A percentile compares a stretch with the other conserved stretches of the same genome.
Evolutionary conservation across 352 stramenopile genomes (phyloP).

Genomic region (Pythium phragmiticola): DNA sequence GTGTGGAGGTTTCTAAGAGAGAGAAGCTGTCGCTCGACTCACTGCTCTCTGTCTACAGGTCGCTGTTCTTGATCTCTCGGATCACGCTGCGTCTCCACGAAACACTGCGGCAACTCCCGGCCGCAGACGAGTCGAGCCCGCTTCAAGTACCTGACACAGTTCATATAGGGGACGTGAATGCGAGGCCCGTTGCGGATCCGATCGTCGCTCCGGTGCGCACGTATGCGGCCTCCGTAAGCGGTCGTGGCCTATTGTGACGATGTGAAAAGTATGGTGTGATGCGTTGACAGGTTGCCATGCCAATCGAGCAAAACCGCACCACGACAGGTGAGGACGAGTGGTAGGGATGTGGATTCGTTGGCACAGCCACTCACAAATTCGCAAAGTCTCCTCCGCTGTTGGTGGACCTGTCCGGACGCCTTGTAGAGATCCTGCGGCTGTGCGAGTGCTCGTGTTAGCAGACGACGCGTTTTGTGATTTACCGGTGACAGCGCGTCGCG

Average conservation of each 20-base stretch:
- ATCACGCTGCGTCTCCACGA: constrained; percentile 35
- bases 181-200: constrained; percentile 40
- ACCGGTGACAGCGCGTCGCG: neutral
- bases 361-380: neutral
- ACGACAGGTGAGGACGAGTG: constrained; percentile 19
- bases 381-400: neutral
- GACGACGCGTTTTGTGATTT: constrained; percentile 14
- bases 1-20: neutral
- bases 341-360: neutral
- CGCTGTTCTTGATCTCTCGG: constrained; percentile 43
- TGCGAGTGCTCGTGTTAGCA: constrained; percentile 13
- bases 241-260: too few relatives aligned
- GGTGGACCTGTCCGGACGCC: constrained; percentile 11
- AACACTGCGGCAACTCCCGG: constrained; percentile 25
- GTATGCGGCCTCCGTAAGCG: neutral
- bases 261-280: neutral
- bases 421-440: neutral
- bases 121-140: constrained; percentile 13
- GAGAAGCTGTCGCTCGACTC: neutral
- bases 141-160: constrained; percentile 35
- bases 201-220: constrained; percentile 36
- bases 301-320: constrained; percentile 39
- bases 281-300: constrained; percentile 6
- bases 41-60: constrained; percentile 26
- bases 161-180: constrained; percentile 27